phyloP scores from a whole-genome alignment of 108 stramenopile species.

The Stephanodiscus triporus region DNA sequence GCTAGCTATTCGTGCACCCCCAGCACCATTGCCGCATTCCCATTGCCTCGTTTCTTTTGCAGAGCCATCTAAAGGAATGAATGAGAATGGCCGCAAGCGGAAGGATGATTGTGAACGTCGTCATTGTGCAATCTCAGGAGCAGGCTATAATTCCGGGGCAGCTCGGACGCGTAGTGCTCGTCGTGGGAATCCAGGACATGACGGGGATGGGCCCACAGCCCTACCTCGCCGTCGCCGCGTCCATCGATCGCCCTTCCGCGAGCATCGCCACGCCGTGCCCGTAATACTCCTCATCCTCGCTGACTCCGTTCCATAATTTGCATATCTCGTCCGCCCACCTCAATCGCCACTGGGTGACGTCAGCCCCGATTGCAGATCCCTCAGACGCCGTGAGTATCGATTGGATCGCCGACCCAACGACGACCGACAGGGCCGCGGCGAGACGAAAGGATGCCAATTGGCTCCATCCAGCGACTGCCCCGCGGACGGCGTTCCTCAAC shows the following conservation, averaged over 20 bases:
- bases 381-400: slow-evolving; percentile 67
- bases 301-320: slow-evolving; percentile 61
- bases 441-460: slow-evolving; percentile 54
- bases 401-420: slow-evolving; percentile 77
- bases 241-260: background rate
- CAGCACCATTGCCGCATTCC: too few relatives aligned
- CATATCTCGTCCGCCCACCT: slow-evolving; percentile 81
- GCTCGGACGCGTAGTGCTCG: slow-evolving; percentile 24
- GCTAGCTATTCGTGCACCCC: too few relatives aligned
- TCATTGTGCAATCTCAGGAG: slow-evolving; percentile 92
- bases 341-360: slow-evolving; percentile 77
- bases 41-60: too few relatives aligned
- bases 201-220: slow-evolving; percentile 33
- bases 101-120: slow-evolving; percentile 97
- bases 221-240: background rate
- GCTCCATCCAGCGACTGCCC: slow-evolving; percentile 1
- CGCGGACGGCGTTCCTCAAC: slow-evolving; percentile 1
- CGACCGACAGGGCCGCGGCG: slow-evolving; percentile 75
- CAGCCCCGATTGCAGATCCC: slow-evolving; percentile 79
- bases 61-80: too few relatives aligned
- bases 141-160: slow-evolving; percentile 57
- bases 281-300: slow-evolving; percentile 67
- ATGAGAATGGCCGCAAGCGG: too few relatives aligned
- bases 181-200: slow-evolving; percentile 38
- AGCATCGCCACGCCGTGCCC: slow-evolving; percentile 25